These are phyloP conservation scores for Yamadazyma kanchanaburiensis DNA, from an alignment of 1,139 yeast genomes.

Conservation along the genomic window DNA sequence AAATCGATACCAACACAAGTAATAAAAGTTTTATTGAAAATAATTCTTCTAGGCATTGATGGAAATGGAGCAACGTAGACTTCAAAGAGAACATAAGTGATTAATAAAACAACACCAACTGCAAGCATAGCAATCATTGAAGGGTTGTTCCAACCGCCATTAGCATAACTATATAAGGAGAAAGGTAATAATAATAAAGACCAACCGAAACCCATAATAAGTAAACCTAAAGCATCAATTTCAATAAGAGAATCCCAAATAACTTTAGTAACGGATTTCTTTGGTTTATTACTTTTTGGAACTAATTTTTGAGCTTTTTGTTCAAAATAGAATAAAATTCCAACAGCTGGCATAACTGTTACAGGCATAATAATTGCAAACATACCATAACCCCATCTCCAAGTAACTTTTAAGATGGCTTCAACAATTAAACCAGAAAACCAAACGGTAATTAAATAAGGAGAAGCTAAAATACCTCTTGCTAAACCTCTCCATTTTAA, in stretches of 20 bases:
- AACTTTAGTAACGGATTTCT: slow-evolving; percentile 2
- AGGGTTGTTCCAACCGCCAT: slow-evolving; percentile 28
- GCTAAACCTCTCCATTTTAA: slow-evolving; percentile 30
- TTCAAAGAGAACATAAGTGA: slow-evolving; percentile 23
- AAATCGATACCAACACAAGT: slow-evolving; percentile 17
- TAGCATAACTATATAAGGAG: slow-evolving; percentile 24
- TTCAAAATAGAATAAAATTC: slow-evolving; percentile 23
- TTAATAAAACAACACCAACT: slow-evolving; percentile 27
- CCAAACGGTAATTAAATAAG: slow-evolving; percentile 30
- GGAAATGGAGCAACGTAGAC: slow-evolving; percentile 26
- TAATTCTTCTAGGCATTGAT: slow-evolving; percentile 27
- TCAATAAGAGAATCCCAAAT: slow-evolving; percentile 11
- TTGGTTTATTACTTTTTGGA: slow-evolving; percentile 2
- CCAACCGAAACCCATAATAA: slow-evolving; percentile 33
- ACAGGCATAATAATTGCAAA: slow-evolving; percentile 33
- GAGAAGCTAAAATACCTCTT: slow-evolving; percentile 21
- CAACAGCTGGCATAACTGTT: slow-evolving; percentile 23
- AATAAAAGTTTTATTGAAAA: slow-evolving; percentile 27
- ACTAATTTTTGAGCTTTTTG: slow-evolving; percentile 12
- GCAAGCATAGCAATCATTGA: slow-evolving; percentile 35
- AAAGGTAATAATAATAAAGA: slow-evolving; percentile 30
- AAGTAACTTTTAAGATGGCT: slow-evolving; percentile 22
- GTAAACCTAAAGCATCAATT: slow-evolving; percentile 30
- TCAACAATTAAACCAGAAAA: slow-evolving; percentile 27
- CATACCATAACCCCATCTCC: slow-evolving; percentile 44